A percentile compares a stretch with the other conserved stretches of the same genome.
phyloP scores from a whole-genome alignment of 2,329 filamentous ascomycete genomes.

The Aspergillus terreus region DNA sequence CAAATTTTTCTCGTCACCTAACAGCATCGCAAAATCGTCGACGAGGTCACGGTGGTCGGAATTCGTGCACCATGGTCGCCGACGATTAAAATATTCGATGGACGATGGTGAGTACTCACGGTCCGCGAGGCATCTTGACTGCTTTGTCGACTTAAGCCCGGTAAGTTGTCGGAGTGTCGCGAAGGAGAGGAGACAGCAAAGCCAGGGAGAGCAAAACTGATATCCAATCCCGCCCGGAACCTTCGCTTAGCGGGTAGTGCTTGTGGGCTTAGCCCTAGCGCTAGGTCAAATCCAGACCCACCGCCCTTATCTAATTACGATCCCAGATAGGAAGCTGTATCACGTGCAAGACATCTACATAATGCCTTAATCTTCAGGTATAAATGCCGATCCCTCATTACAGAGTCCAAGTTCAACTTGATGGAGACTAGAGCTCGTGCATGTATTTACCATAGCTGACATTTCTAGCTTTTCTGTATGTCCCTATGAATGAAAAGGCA shows the following conservation, averaged over 20 bases:
- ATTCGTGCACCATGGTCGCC: not conserved
- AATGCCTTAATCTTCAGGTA: too few relatives aligned
- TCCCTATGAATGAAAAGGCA: too few relatives aligned
- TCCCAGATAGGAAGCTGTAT: not conserved
- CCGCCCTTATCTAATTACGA: not conserved
- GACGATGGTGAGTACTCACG: slow-evolving; percentile 46
- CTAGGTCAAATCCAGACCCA: slow-evolving; percentile 23
- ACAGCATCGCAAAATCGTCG: not conserved
- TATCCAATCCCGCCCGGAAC: slow-evolving; percentile 20
- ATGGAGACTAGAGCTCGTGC: too few relatives aligned
- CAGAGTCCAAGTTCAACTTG: too few relatives aligned
- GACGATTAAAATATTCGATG: not conserved
- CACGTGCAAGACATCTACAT: not conserved
- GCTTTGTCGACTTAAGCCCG: slow-evolving; percentile 38
- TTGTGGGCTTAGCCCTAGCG: slow-evolving; percentile 27
- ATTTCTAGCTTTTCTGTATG: too few relatives aligned
- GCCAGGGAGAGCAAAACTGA: slow-evolving; percentile 16
- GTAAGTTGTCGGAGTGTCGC: slow-evolving; percentile 37
- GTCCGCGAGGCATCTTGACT: slow-evolving; percentile 54
- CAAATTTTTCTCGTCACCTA: slow-evolving; percentile 2
- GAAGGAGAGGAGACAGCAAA: slow-evolving; percentile 19
- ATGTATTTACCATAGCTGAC: too few relatives aligned
- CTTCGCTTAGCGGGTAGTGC: slow-evolving; percentile 32
- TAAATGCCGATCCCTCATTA: too few relatives aligned
- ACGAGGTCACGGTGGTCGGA: not conserved